phyloP scores from a whole-genome alignment of 352 stramenopile species.

The Peronospora belbahrii region DNA sequence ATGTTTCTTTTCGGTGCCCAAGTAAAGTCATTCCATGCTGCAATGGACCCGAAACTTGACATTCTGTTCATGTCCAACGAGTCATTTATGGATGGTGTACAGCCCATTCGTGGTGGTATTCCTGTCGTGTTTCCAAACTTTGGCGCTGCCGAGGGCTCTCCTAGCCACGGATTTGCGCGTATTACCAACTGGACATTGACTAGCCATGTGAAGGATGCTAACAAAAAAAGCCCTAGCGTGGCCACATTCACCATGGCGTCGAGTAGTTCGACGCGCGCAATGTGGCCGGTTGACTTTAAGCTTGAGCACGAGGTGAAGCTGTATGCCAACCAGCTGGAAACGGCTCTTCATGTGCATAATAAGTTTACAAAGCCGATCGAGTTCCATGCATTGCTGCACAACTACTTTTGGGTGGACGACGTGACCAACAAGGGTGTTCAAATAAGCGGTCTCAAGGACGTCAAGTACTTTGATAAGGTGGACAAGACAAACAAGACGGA shows the following conservation, averaged over 20 bases:
- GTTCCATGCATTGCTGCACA: constrained; percentile 93
- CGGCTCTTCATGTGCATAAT: constrained; percentile 82
- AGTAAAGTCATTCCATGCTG: constrained; percentile 52
- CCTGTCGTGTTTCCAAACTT: constrained; percentile 91
- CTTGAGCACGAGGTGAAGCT: constrained; percentile 72
- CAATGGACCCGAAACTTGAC: constrained; percentile 32
- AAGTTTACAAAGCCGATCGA: constrained; percentile 64
- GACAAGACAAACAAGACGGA: constrained; percentile 49
- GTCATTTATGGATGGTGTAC: constrained; percentile 70
- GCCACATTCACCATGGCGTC: constrained; percentile 33
- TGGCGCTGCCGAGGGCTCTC: constrained; percentile 42
- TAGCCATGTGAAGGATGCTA: constrained; percentile 1
- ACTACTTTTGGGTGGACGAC: constrained; percentile 87
- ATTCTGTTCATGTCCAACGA: constrained; percentile 82
- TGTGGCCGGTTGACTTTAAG: constrained; percentile 49
- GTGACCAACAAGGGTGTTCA: constrained; percentile 38
- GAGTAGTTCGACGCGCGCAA: constrained; percentile 22
- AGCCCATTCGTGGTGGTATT: constrained; percentile 87
- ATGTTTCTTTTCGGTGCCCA: constrained; percentile 79
- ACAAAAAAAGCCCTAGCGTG: constrained; percentile 14
- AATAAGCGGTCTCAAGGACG: constrained; percentile 82
- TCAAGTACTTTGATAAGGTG: constrained; percentile 86
- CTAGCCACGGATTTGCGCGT: constrained; percentile 86
- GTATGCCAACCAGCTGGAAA: constrained; percentile 47
- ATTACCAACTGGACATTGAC: constrained; percentile 37